Base-by-base conservation (phyloP, 257 asterid species). In the Solanum acaule region DNA sequence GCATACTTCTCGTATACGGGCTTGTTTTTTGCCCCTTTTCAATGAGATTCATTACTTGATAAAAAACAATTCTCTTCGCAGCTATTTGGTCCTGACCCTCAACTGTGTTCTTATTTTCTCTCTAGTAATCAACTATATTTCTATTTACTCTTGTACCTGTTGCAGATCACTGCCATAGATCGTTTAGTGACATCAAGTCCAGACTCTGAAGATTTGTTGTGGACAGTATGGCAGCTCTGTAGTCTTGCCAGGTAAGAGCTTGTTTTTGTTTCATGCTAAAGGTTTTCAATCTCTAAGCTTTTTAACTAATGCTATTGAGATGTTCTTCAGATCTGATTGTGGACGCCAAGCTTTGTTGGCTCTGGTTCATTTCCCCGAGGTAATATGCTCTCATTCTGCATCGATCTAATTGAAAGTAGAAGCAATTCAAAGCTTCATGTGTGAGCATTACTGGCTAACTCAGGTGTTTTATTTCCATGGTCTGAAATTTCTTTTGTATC, bases 161-260 rank as follows among this genome's bases (percentile, higher is more conserved):
- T 85, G 92, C 95, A 97, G 99, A 89, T 96, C 81, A 90, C 90
- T 87, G 95, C 98, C 78, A 89, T 97, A 67, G 98, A 95, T 91
- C 93, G 94, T 88, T 93, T 97, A 89, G 90, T 92, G 87, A 89
- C 93, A 86, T 91, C 94, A 91, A 89, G 95, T 84, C 97, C 98
- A 63, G 90, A 93, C 87, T 93, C 98, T 78, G 98, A 97, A 92
- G 99, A 96, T 87, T 94, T 95, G 90, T 88, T 97, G 88, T 96
- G 99, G 99, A 94, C 92, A 89, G 92, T 97, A 86, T 96, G 99
- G 99, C 98, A 97, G 88, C 94, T 97, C 25, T 96, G 99, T 89
- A 94, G 99, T 86, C 95, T 96, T 90, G 92, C 99, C 86, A 93
- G 99, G 99, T 97, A 92, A 67, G 88, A 86, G 29, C 87, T 72